A percentile compares a stretch with the other conserved stretches of the same genome.
Conservation (phyloP, 106 monocot genomes). For the Xerophyta viscosa region DNA sequence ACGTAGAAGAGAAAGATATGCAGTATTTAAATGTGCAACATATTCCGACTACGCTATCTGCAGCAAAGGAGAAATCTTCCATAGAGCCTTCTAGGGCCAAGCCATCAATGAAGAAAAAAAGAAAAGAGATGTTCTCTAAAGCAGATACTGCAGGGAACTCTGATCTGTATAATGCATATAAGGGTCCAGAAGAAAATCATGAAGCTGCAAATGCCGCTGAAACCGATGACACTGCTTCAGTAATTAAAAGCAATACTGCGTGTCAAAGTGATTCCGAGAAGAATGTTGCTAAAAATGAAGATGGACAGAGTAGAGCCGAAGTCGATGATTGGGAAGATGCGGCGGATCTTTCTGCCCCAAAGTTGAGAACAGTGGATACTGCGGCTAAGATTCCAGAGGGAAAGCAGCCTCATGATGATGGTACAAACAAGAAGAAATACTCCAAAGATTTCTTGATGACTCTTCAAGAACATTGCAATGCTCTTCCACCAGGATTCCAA, state of each 20-base stretch:
- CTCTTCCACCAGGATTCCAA: constrained; percentile 3
- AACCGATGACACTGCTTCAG: constrained; percentile 15
- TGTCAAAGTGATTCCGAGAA: constrained; percentile 18
- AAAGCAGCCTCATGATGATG: not conserved
- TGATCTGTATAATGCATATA: constrained; percentile 88
- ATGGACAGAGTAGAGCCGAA: constrained; percentile 39
- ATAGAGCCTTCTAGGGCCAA: constrained; percentile 27
- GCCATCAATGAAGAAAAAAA: constrained; percentile 49
- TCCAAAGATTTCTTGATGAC: constrained; percentile 4
- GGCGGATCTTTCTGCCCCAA: constrained; percentile 54
- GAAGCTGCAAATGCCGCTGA: constrained; percentile 15
- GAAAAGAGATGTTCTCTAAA: constrained; percentile 62
- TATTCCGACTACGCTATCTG: constrained; percentile 5
- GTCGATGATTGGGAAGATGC: constrained; percentile 91
- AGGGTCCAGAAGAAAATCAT: constrained; percentile 63
- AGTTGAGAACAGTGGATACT: constrained; percentile 9
- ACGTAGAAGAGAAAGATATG: constrained; percentile 3
- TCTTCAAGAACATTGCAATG: not conserved
- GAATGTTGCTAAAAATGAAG: constrained; percentile 16
- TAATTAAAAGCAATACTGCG: constrained; percentile 9
- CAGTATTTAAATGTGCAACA: constrained; percentile 3
- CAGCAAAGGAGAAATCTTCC: constrained; percentile 29
- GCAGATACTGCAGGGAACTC: constrained; percentile 82
- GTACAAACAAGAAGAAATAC: constrained; percentile 1
- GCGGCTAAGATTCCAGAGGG: too few species aligned